Base-by-base conservation (phyloP, 306 rosid species). In the Casuarina cunninghamiana region DNA sequence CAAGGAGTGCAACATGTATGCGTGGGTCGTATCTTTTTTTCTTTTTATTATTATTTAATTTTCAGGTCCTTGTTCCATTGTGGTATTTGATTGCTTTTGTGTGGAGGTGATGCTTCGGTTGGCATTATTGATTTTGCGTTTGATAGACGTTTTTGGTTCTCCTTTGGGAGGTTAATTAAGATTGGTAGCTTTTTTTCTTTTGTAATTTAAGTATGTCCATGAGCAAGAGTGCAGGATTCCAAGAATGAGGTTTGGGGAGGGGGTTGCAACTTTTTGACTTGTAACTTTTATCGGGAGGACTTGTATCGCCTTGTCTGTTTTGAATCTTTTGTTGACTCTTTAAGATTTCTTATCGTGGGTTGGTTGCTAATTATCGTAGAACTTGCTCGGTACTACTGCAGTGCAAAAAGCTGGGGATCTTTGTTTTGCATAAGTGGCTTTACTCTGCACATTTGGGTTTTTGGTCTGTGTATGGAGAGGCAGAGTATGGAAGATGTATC, bases 1-100 rank as follows among this genome's bases (percentile, higher is more conserved):
- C 85, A 95, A 95, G 84, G 99, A 95, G 89, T 95, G 98, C 82
- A 95, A 95, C 88, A 95, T 93, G 99, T 95, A 89, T 0, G 95
- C 77, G 0, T 35, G 37, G 35, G 5, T 53, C 4, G 35, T 15
- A 5, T 44, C 0, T 2, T 44, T 32, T 21, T 39, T 5, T 61
- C 39, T 21, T 49, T 51, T 71, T 21, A 9, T 79, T 9, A 61
- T 53, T n/a, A 42, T 66, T 13, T 21, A 26, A 26, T 26, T 26
- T 53, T 6, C 58, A 15, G 2, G 5, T 13, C 19, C 13, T 53
- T 38, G 10, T 17, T 55, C 8, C 2, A 19, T 67, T 9, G 60
- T 38, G 13, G 70, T 71, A 10, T 11, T 2, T 19, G 53, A n/a
- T 44, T 6, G 39, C 5, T 46, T 49, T 35, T 37, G 54, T 32